Evolutionary conservation across 352 stramenopile genomes (phyloP).

Genomic region (Phytopythium ostracodes): DNA sequence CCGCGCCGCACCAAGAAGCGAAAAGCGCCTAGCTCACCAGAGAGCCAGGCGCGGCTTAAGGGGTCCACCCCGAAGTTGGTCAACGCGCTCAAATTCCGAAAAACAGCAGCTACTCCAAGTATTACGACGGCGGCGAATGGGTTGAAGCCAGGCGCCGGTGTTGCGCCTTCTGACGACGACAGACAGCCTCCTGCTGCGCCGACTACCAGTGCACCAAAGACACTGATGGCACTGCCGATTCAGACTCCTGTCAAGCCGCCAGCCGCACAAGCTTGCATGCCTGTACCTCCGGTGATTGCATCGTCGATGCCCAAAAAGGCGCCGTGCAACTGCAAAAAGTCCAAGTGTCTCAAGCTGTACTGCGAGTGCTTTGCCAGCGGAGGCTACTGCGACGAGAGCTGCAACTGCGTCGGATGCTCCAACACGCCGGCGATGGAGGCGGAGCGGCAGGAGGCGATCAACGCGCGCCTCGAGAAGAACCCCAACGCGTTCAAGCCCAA

Average conservation of each 20-base stretch:
- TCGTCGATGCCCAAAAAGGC: slow-evolving; percentile 41
- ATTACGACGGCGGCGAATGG: background rate
- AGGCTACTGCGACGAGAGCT: slow-evolving; percentile 89
- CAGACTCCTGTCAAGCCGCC: slow-evolving; percentile 19
- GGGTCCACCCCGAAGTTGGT: background rate
- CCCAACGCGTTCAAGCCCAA: slow-evolving; percentile 96
- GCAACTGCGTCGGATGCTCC: slow-evolving; percentile 90
- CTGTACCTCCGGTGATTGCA: slow-evolving; percentile 8
- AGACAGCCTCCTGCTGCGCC: background rate
- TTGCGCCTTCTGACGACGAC: background rate
- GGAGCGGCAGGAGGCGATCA: slow-evolving; percentile 82
- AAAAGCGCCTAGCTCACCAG: background rate
- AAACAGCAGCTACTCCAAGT: background rate
- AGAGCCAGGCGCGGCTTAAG: background rate
- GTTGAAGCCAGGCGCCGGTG: background rate
- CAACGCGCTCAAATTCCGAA: background rate
- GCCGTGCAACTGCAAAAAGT: slow-evolving; percentile 97
- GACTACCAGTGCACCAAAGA: background rate
- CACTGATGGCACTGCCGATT: background rate
- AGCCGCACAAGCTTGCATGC: slow-evolving; percentile 5
- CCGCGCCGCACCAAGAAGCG: background rate
- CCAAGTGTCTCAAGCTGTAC: slow-evolving; percentile 96
- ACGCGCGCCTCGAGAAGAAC: slow-evolving; percentile 90
- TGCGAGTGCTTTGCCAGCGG: slow-evolving; percentile 95
- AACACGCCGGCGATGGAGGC: slow-evolving; percentile 83